Base-by-base conservation (phyloP, 2,329 filamentous ascomycete species). In the Pseudocercospora fijiensis region DNA sequence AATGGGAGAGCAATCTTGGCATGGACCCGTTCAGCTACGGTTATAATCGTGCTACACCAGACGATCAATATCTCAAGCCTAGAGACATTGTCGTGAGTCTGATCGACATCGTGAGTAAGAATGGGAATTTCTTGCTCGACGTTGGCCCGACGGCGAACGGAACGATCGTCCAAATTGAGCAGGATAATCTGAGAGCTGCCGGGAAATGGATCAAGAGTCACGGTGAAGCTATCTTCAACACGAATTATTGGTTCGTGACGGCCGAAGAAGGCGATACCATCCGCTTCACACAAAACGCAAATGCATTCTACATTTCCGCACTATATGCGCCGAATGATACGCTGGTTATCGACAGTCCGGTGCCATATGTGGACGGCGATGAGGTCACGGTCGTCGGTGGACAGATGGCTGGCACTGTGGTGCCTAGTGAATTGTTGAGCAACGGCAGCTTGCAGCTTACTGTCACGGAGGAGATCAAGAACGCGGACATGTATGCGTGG, bases 1-100 rank as follows among this genome's bases (percentile, higher is more conserved):
- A 87, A 72, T 88, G 85, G 85, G 85, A 87, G 74, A 82, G 76
- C 45, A 87, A 82, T 73, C 78, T 79, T 47, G 85, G 85, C 41
- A 84, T 88, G 82, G 85, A 87, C 67, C 85, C 85, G 0, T 86
- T 79, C 69, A 81, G 77, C 65, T 87, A 87, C 67, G 85, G 85
- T 2, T 87, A 83, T 74, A 87, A 88, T 70, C 77, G 81, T 6
- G 84, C 83, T 1, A 88, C 84, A 0, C 77, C 81, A 0, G 67
- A 65, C 11, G 59, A 62, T 3, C 64, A 64, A 2, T 75, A 74
- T 24, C 60, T 73, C 52, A 70, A 64, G 3, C 67, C 71, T 0
- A 61, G 64, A 24, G 66, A 58, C 0, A 72, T 75, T 18, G 70
- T 74, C 22, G 65, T 62, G 2, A 67, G 61, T 41, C 65, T 74